Percentiles rank a stretch among this genome's conserved stretches.
Conservation (phyloP, 305 asterid species). For the Solanum hybrid region DNA sequence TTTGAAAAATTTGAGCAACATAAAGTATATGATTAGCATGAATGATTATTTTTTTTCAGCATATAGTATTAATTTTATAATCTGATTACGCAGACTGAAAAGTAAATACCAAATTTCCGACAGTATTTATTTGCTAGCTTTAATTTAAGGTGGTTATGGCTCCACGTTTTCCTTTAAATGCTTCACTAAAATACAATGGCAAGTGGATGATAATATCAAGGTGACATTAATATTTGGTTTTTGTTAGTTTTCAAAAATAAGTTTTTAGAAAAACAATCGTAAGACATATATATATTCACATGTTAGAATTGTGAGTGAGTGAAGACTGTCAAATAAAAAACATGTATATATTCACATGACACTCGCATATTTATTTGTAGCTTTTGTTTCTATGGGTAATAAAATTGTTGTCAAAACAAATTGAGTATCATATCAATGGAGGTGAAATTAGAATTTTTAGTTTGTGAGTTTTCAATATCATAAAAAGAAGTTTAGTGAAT, state of each 20-base stretch:
- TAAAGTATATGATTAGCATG: not conserved
- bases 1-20: not conserved
- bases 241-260: not conserved
- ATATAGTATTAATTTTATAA: not conserved
- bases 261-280: not conserved
- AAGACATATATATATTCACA: not conserved
- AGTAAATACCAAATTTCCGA: not conserved
- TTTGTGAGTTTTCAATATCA: too few relatives aligned
- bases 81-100: not conserved
- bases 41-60: not conserved
- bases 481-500: not conserved
- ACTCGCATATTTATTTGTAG: not conserved
- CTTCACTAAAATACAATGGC: not conserved
- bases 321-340: not conserved
- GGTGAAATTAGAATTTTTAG: not conserved
- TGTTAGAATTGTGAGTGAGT: not conserved
- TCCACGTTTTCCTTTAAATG: not conserved
- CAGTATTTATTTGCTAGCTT: not conserved
- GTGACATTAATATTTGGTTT: not conserved
- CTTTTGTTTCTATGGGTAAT: not conserved
- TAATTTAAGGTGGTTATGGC: not conserved
- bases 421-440: not conserved
- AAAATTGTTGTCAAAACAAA: not conserved
- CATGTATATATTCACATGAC: not conserved
- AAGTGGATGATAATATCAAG: not conserved